These are phyloP conservation scores for Sporothrix humicola DNA, from an alignment of 2,329 filamentous ascomycete species.

Conservation along the genomic window DNA sequence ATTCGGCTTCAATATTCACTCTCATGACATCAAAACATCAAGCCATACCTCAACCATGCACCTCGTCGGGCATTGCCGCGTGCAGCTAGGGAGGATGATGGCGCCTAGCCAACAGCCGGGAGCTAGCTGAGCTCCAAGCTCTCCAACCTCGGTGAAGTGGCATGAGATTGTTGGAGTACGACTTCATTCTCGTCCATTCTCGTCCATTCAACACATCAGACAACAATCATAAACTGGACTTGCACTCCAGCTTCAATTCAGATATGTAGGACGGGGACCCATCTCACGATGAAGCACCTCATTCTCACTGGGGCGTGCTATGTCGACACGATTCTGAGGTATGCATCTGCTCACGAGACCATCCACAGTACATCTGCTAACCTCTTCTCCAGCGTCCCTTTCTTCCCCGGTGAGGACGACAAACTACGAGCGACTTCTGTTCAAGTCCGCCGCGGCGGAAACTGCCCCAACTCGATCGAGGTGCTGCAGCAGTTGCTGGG, in stretches of 20 bases:
- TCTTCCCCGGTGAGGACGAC: slow-evolving; percentile 72
- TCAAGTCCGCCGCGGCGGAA: slow-evolving; percentile 69
- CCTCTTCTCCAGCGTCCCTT: slow-evolving; percentile 58
- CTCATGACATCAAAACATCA: too few relatives aligned
- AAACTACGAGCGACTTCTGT: slow-evolving; percentile 70
- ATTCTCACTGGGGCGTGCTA: slow-evolving; percentile 72
- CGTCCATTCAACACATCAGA: not conserved
- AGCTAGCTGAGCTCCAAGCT: not conserved
- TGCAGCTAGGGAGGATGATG: not conserved
- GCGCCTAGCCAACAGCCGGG: slow-evolving; percentile 2
- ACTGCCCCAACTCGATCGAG: slow-evolving; percentile 73
- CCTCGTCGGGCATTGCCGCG: not conserved
- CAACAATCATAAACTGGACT: too few relatives aligned
- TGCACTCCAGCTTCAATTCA: not conserved
- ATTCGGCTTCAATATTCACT: too few relatives aligned
- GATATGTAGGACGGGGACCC: not conserved
- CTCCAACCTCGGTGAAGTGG: not conserved
- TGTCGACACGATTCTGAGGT: slow-evolving; percentile 72
- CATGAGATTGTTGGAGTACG: not conserved
- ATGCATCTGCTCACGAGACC: slow-evolving; percentile 43
- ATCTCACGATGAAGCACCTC: slow-evolving; percentile 58
- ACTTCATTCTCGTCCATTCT: not conserved
- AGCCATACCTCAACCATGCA: not conserved
- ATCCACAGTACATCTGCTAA: not conserved
- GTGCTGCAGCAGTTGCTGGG: slow-evolving; percentile 69